Conservation (phyloP, 257 asterid species). For the Gardenia jasminoides region DNA sequence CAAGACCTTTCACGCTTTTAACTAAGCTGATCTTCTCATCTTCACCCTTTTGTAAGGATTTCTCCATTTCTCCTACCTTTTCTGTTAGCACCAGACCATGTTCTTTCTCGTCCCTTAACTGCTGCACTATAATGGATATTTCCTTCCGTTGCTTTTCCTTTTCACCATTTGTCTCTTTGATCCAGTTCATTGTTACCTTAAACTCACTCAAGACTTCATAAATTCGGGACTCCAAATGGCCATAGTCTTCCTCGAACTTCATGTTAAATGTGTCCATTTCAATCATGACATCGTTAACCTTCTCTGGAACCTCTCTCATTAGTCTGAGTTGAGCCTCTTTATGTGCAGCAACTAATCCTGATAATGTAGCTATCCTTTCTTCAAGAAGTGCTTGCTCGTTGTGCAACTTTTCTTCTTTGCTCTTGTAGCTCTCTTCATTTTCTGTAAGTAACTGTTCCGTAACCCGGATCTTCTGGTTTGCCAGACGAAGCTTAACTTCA, state of each 20-base stretch:
- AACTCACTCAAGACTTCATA: conserved; percentile 66
- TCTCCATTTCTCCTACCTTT: conserved; percentile 42
- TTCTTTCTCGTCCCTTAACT: conserved; percentile 42
- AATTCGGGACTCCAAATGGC: conserved; percentile 83
- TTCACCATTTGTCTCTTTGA: conserved; percentile 45
- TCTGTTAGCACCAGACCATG: conserved; percentile 29
- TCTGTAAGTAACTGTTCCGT: conserved; percentile 73
- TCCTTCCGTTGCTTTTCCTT: conserved; percentile 48
- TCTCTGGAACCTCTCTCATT: conserved; percentile 41
- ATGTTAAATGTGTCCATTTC: conserved; percentile 61
- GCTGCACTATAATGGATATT: conserved; percentile 34
- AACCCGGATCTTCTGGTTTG: conserved; percentile 77
- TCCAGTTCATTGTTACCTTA: conserved; percentile 45
- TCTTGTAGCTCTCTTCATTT: conserved; percentile 57
- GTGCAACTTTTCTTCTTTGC: conserved; percentile 65
- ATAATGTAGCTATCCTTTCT: conserved; percentile 41
- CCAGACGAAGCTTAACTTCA: conserved; percentile 86
- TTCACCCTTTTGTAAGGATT: conserved; percentile 31
- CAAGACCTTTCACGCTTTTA: conserved; percentile 30
- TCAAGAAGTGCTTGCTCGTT: conserved; percentile 50
- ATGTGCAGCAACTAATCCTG: conserved; percentile 40
- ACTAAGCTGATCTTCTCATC: conserved; percentile 43
- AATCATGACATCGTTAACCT: conserved; percentile 40
- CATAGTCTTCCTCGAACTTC: conserved; percentile 91
- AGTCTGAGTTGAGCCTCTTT: conserved; percentile 51